phyloP scores from a whole-genome alignment of 1,139 yeast genomes.

The Magnusiomyces ingens region DNA sequence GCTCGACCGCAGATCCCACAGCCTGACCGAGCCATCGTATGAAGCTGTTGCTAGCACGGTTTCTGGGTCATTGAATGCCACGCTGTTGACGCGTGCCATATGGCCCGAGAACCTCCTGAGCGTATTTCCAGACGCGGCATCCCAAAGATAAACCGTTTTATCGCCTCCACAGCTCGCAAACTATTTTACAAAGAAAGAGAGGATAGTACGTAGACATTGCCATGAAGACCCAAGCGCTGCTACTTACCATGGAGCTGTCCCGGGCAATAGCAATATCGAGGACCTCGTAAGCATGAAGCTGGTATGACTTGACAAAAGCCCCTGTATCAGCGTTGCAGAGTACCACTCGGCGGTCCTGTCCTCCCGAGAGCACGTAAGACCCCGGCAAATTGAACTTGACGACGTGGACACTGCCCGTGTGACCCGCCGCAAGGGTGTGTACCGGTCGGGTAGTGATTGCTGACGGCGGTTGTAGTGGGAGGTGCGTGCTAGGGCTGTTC shows the following conservation, averaged over 20 bases:
- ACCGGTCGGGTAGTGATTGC: too few species aligned
- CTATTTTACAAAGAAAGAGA: not conserved
- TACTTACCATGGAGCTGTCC: slow-evolving; percentile 25
- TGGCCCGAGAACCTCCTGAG: slow-evolving; percentile 25
- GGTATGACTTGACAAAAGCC: slow-evolving; percentile 23
- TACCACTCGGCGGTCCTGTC: slow-evolving; percentile 29
- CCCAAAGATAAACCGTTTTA: slow-evolving; percentile 33
- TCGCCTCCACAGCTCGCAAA: slow-evolving; percentile 37
- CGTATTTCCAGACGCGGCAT: slow-evolving; percentile 27
- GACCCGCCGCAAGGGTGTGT: slow-evolving; percentile 11
- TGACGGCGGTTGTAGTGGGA: too few species aligned
- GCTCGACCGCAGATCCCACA: slow-evolving; percentile 32
- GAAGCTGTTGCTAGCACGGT: slow-evolving; percentile 31
- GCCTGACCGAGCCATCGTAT: slow-evolving; percentile 32
- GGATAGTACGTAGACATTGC: not conserved
- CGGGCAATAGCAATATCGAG: slow-evolving; percentile 28
- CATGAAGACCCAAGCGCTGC: not conserved
- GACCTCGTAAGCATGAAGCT: slow-evolving; percentile 31
- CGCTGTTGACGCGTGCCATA: slow-evolving; percentile 29
- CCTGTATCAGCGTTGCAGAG: slow-evolving; percentile 31
- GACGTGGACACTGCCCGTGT: slow-evolving; percentile 29
- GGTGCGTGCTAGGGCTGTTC: too few species aligned
- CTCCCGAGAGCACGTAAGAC: slow-evolving; percentile 28
- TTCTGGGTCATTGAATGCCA: slow-evolving; percentile 27
- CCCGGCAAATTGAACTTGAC: slow-evolving; percentile 29